Evolutionary conservation across 129 eudicot species (phyloP).

Genomic region (Flaveria sonorensis): DNA sequence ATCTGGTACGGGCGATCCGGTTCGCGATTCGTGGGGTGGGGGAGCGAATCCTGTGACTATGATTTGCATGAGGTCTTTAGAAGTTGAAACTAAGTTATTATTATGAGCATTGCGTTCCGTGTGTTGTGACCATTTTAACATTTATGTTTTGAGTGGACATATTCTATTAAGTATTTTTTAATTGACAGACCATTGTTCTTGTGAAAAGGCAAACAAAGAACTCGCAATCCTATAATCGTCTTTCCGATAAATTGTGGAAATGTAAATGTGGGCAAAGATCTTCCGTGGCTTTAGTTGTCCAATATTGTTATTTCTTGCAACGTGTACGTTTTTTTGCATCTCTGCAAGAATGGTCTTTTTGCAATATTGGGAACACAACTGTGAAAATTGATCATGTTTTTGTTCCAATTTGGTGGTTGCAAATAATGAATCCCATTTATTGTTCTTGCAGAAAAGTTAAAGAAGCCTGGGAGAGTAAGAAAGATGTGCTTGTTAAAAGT

Average conservation of each 20-base stretch:
- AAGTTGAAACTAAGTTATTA: background rate
- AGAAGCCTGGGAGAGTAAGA: slow-evolving; percentile 88
- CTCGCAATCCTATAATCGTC: background rate
- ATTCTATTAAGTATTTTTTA: background rate
- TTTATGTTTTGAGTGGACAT: background rate
- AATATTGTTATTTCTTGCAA: background rate
- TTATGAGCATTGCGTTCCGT: background rate
- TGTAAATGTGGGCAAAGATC: background rate
- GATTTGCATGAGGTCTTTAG: background rate
- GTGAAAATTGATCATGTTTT: background rate
- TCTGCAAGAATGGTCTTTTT: slow-evolving; percentile 4
- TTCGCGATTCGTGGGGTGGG: no score
- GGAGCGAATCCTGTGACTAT: no score
- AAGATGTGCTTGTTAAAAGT: slow-evolving; percentile 65
- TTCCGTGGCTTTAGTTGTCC: background rate
- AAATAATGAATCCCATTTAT: background rate
- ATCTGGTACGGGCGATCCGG: no score
- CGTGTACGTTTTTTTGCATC: background rate
- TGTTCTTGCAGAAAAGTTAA: slow-evolving; percentile 69
- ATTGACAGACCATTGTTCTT: background rate
- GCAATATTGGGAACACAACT: background rate
- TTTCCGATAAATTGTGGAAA: background rate
- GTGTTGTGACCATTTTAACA: background rate
- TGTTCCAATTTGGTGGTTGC: background rate
- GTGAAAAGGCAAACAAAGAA: background rate